These are phyloP conservation scores for Pleurotus giganteus DNA, from an alignment of 768 basidiomycete genomes.

Conservation along the genomic window DNA sequence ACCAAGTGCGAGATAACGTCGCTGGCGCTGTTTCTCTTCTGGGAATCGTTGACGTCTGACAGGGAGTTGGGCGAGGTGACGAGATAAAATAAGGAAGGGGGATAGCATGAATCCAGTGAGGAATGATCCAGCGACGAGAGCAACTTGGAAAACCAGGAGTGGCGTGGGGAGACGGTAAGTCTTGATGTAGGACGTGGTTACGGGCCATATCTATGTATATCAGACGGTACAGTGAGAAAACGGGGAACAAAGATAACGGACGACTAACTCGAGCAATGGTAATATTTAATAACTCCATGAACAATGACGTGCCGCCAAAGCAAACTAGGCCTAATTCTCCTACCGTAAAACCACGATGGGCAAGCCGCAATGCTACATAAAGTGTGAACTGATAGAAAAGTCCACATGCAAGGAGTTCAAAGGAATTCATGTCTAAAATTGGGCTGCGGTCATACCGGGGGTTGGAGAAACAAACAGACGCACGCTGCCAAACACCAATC, in stretches of 20 bases:
- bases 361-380: slow-evolving; percentile 85
- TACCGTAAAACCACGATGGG: slow-evolving; percentile 92
- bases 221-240: slow-evolving; percentile 5
- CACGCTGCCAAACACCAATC: slow-evolving; percentile 71
- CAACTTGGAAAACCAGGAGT: slow-evolving; percentile 86
- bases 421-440: slow-evolving; percentile 66
- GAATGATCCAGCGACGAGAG: slow-evolving; percentile 89
- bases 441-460: background rate
- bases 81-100: slow-evolving; percentile 86
- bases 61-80: slow-evolving; percentile 87
- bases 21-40: slow-evolving; percentile 78
- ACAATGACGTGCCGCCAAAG: slow-evolving; percentile 83
- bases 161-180: slow-evolving; percentile 94
- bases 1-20: slow-evolving; percentile 78
- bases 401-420: slow-evolving; percentile 71
- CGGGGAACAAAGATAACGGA: slow-evolving; percentile 8
- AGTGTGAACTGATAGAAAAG: slow-evolving; percentile 90
- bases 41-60: slow-evolving; percentile 80
- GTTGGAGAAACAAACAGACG: slow-evolving; percentile 22
- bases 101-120: slow-evolving; percentile 94
- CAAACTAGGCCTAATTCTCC: slow-evolving; percentile 91
- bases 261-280: slow-evolving; percentile 81
- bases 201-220: slow-evolving; percentile 67
- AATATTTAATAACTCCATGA: slow-evolving; percentile 83
- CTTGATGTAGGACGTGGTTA: slow-evolving; percentile 79